Base-by-base conservation (phyloP, 2,329 filamentous ascomycete genomes). In the Pseudocercospora eumusae region DNA sequence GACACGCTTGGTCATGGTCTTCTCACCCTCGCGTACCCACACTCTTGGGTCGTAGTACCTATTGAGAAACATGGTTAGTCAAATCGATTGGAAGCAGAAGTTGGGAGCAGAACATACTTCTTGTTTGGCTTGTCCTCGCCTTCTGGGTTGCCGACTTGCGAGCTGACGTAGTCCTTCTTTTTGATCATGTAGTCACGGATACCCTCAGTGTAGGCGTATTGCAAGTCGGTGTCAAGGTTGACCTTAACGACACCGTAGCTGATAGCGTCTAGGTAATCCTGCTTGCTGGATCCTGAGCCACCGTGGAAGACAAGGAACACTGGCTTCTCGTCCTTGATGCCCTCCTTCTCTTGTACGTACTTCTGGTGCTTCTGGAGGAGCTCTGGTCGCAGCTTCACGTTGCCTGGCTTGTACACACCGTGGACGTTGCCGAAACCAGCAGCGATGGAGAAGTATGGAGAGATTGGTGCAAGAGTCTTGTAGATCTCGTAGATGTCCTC, bases 241-340 rank as follows among this genome's bases (percentile, higher is more conserved):
- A 99, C 95, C 89, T 99, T 99, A 83, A 97, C 89, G 72, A 99
- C 93, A 84, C 95, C 95, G 80, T 93, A 90, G 76, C 83, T 82
- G 80, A 97, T 97, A 76, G 93, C 93, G 73, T 92, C 87, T 67
- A 83, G 84, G 86, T 90, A 99, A 83, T 99, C 95, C 72, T 91
- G 80, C 84, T 96, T 96, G 77, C 85, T 84, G 69, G 91, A 96
- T 71, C 95, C 95, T 68, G 91, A 96, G 74, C 95, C 95, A 75
- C 95, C 95, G 86, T 99, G 95, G 90, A 99, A 99, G 79, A 99
- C 95, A 75, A 99, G 92, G 88, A 93, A 98, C 76, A 98, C 91
- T 71, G 95, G 95, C 89, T 97, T 97, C 76, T 90, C 85, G 56
- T 90, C 86, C 72, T 84, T 82, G 73, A 85, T 81, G 70, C 80